Conservation (phyloP, 2,329 filamentous ascomycete genomes). For the Coleophoma cylindrospora region DNA sequence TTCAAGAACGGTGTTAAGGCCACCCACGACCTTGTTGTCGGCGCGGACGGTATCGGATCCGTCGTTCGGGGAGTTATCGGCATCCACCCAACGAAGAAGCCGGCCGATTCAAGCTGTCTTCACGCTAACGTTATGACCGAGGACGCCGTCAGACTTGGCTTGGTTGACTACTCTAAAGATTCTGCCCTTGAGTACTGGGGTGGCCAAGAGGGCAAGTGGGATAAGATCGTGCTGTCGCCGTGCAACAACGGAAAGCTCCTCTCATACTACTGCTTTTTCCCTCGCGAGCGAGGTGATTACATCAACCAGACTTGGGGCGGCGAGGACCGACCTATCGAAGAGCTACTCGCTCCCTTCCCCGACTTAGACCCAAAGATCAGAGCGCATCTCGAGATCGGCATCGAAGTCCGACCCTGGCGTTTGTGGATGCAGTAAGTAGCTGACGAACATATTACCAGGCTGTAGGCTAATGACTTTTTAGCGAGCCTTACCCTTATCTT, state of each 20-base stretch:
- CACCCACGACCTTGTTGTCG: constrained; percentile 25
- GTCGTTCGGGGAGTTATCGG: constrained; percentile 53
- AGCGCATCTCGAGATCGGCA: constrained; percentile 51
- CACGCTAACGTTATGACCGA: constrained; percentile 59
- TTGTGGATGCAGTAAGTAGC: constrained; percentile 49
- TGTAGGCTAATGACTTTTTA: background rate
- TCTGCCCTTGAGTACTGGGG: constrained; percentile 65
- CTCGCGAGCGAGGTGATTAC: constrained; percentile 52
- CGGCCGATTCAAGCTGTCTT: constrained; percentile 55
- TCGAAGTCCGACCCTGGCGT: constrained; percentile 60
- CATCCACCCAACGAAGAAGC: constrained; percentile 50
- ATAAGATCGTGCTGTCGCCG: constrained; percentile 66
- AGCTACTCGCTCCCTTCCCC: constrained; percentile 55
- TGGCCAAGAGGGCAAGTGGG: constrained; percentile 54
- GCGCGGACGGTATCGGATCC: constrained; percentile 51
- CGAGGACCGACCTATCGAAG: constrained; percentile 44
- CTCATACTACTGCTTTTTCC: constrained; percentile 67
- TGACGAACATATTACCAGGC: no score
- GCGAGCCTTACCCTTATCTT: constrained; percentile 53
- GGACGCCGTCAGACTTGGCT: constrained; percentile 50
- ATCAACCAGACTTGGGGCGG: constrained; percentile 53
- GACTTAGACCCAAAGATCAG: constrained; percentile 53
- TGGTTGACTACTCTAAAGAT: constrained; percentile 57
- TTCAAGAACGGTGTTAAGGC: constrained; percentile 9
- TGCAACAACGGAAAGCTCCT: constrained; percentile 61